Base-by-base conservation (phyloP, 2,329 filamentous ascomycete species). In the Ustulina deusta region DNA sequence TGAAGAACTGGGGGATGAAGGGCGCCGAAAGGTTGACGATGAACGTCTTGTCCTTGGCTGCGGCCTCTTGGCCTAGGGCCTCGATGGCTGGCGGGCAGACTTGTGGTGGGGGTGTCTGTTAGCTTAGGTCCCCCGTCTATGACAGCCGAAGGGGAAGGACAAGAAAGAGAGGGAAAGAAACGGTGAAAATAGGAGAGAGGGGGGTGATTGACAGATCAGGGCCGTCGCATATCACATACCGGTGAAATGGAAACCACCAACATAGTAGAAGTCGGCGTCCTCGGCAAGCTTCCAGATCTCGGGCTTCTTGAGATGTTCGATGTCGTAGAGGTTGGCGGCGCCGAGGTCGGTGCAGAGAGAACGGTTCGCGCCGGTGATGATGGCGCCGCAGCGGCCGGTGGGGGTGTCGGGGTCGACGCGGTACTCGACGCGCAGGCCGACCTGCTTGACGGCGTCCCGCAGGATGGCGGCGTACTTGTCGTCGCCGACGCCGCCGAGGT, bases 1-100 rank as follows among this genome's bases (percentile, higher is more conserved):
- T 97, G 91, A 98, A 99, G 88, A 97, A 97, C 79, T 97, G 92
- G 44, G 91, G 85, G 78, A 99, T 97, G 86, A 99, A 99, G 68
- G 96, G 96, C 7, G 96, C 96, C 59, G 93, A 96, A 69, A 99
- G 89, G 74, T 94, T 97, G 75, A 99, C 90, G 75, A 94, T 89
- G 81, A 98, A 97, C 70, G 86, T 86, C 89, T 99, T 99, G 87
- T 98, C 91, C 81, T 93, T 90, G 72, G 87, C 84, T 44, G 93
- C 94, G 66, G 96, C 95, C 83, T 98, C 92, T 82, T 97, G 91
- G 74, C 91, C 95, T 56, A 99, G 87, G 72, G 94, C 93, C 86
- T 94, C 85, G 79, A 97, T 94, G 73, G 96, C 95, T 25, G 92
- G 90, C 51, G 95, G 93, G 83, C 91, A 97, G 78, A 99, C 96